Percentiles rank a stretch among this genome's conserved stretches.
Evolutionary conservation across 257 asterid genomes (phyloP).

Genomic region (Oldenlandia corymbosa): DNA sequence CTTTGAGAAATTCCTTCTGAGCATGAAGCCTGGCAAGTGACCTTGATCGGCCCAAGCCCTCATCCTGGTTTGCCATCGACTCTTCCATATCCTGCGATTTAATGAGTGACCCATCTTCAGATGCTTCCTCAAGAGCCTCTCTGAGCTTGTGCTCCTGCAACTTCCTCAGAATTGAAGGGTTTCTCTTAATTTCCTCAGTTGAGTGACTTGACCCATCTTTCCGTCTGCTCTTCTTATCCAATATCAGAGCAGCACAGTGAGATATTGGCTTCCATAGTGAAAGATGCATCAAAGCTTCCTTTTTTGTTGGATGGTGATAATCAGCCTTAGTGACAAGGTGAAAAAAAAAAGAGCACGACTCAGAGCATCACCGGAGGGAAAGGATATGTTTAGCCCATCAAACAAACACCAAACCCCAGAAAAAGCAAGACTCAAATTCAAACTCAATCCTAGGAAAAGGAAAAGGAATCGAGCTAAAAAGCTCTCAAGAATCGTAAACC

Average conservation of each 20-base stretch:
- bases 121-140: slow-evolving; percentile 97
- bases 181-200: slow-evolving; percentile 53
- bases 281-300: slow-evolving; percentile 75
- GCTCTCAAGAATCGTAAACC: slow-evolving; percentile 60
- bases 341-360: slow-evolving; percentile 23
- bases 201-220: slow-evolving; percentile 59
- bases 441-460: slow-evolving; percentile 46
- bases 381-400: slow-evolving; percentile 44
- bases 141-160: slow-evolving; percentile 84
- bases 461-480: slow-evolving; percentile 55
- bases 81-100: slow-evolving; percentile 84
- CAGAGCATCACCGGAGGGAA: slow-evolving; percentile 25
- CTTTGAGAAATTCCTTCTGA: slow-evolving; percentile 87
- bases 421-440: slow-evolving; percentile 35
- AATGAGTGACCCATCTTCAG: slow-evolving; percentile 84
- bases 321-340: slow-evolving; percentile 25
- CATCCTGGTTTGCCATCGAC: slow-evolving; percentile 56
- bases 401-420: slow-evolving; percentile 41
- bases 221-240: slow-evolving; percentile 92
- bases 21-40: slow-evolving; percentile 88
- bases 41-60: slow-evolving; percentile 74
- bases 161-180: slow-evolving; percentile 64
- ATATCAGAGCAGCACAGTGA: slow-evolving; percentile 84
- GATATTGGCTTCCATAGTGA: slow-evolving; percentile 98
- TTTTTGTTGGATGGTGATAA: slow-evolving; percentile 9